These are phyloP conservation scores for Cladosporium sp. DNA, from an alignment of 2,329 filamentous ascomycete genomes.

Conservation along the genomic window DNA sequence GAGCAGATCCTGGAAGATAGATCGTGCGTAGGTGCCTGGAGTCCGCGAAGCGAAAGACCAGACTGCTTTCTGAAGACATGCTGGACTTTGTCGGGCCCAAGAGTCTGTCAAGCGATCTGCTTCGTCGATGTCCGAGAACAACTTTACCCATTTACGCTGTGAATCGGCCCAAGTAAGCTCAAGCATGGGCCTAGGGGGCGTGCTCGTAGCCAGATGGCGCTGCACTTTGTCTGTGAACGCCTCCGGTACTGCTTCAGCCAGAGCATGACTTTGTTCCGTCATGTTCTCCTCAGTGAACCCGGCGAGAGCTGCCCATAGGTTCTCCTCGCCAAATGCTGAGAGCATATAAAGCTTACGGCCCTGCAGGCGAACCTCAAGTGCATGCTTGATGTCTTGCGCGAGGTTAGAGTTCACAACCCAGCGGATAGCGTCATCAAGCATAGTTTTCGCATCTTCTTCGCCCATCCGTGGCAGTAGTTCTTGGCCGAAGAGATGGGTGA, in stretches of 20 bases:
- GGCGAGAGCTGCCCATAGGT: slow-evolving; percentile 36
- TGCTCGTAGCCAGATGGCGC: slow-evolving; percentile 86
- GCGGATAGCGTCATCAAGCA: slow-evolving; percentile 58
- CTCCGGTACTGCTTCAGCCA: slow-evolving; percentile 69
- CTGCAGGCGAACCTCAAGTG: slow-evolving; percentile 55
- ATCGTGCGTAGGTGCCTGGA: slow-evolving; percentile 80
- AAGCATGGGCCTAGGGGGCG: slow-evolving; percentile 88
- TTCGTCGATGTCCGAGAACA: slow-evolving; percentile 73
- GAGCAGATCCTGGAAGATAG: slow-evolving; percentile 53
- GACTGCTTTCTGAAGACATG: slow-evolving; percentile 43
- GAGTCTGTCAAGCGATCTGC: slow-evolving; percentile 33
- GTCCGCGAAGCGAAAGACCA: slow-evolving; percentile 72
- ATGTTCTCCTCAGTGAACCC: slow-evolving; percentile 50
- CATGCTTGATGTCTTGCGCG: slow-evolving; percentile 25
- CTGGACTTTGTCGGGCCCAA: slow-evolving; percentile 29
- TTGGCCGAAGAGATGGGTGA: slow-evolving; percentile 85
- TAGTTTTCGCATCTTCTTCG: slow-evolving; percentile 56
- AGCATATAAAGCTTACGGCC: slow-evolving; percentile 67
- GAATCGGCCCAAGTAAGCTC: slow-evolving; percentile 73
- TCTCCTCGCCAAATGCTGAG: slow-evolving; percentile 44
- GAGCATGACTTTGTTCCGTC: slow-evolving; percentile 53
- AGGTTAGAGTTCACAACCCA: slow-evolving; percentile 35
- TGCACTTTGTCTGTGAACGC: slow-evolving; percentile 91
- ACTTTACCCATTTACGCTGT: slow-evolving; percentile 65
- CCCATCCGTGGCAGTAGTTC: slow-evolving; percentile 69